Conservation (phyloP, 768 basidiomycete species). For the Amanita exitialis region DNA sequence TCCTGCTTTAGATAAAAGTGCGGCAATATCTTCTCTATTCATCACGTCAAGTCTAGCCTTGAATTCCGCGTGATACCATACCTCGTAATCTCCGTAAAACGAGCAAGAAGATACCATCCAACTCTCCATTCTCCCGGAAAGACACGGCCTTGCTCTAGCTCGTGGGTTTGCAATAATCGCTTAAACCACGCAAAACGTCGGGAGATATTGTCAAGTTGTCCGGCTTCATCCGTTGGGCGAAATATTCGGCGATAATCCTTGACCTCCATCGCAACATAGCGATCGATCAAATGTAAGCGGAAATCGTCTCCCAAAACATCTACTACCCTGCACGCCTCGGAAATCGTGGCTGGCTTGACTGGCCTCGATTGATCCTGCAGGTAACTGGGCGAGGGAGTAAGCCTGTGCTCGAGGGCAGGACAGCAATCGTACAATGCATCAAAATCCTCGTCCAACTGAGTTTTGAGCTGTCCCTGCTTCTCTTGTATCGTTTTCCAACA, state of each 20-base stretch:
- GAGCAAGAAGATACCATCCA: slow-evolving; percentile 69
- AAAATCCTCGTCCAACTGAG: slow-evolving; percentile 81
- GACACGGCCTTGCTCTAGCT: slow-evolving; percentile 73
- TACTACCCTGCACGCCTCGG: slow-evolving; percentile 80
- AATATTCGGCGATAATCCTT: slow-evolving; percentile 97
- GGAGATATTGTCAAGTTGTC: slow-evolving; percentile 90
- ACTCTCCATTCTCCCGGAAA: slow-evolving; percentile 87
- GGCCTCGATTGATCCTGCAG: slow-evolving; percentile 66
- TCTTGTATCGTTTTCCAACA: slow-evolving; percentile 76
- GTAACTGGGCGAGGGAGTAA: slow-evolving; percentile 38
- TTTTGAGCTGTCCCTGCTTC: slow-evolving; percentile 72
- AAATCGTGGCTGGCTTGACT: slow-evolving; percentile 53
- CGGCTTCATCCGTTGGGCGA: slow-evolving; percentile 87
- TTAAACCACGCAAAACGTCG: slow-evolving; percentile 95
- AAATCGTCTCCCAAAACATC: slow-evolving; percentile 86
- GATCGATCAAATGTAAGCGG: slow-evolving; percentile 71
- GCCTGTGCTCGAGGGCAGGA: not conserved
- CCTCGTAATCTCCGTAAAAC: slow-evolving; percentile 90
- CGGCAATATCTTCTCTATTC: slow-evolving; percentile 72
- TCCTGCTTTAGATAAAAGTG: slow-evolving; percentile 69
- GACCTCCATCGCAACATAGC: slow-evolving; percentile 82
- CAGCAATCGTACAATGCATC: slow-evolving; percentile 69
- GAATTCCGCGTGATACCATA: slow-evolving; percentile 15
- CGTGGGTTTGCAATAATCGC: slow-evolving; percentile 74
- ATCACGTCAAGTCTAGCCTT: not conserved